Evolutionary conservation across 371 early-diverging fungal genomes (phyloP), one percentile per base, ranked within the genome.

Genomic region (Fennellomyces sp.): DNA sequence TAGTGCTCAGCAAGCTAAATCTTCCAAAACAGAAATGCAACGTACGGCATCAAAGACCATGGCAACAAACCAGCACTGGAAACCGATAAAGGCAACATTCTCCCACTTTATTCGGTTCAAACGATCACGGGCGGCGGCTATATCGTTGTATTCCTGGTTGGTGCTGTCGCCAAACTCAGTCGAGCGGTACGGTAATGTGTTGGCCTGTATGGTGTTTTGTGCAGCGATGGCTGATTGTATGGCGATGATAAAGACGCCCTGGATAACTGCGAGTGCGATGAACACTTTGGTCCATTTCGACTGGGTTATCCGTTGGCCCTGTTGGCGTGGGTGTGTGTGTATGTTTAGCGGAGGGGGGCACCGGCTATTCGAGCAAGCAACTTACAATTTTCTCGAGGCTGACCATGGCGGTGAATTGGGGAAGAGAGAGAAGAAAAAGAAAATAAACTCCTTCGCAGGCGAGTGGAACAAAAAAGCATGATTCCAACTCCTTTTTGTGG

Each of bases 31-130:
- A 5, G 6, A 31, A n/a, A 0, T 3, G 11, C 12, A 8, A 60
- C 71, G 64, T 76, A 76, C 81, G 33, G 81, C 76, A 65, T 81
- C 81, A 61, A 78, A 75, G 11, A 75, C 70, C 81, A 81, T 81
- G 42, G 63, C 70, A 3, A 73, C 64, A 52, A 76, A 75, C 78
- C 78, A 81, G 3, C 60, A 30, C 52, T 81, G 81, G 51, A 78
- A 81, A 0, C 76, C 76, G 41, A 72, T 69, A 58, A 81, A 78
- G 2, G 78, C 76, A 31, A 81, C 64, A 26, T 81, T 81, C 57
- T 81, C 81, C 76, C 76, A 78, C 33, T 72, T 78, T 51, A 77
- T 76, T 21, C 75, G 70, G 10, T 58, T 65, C 11, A 81, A 53
- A 42, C 81, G 51, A 12, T 67, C 65, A 15, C 60, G 35, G 5